Base-by-base conservation (phyloP, 208 protist species). In the Crithidia sp. region DNA sequence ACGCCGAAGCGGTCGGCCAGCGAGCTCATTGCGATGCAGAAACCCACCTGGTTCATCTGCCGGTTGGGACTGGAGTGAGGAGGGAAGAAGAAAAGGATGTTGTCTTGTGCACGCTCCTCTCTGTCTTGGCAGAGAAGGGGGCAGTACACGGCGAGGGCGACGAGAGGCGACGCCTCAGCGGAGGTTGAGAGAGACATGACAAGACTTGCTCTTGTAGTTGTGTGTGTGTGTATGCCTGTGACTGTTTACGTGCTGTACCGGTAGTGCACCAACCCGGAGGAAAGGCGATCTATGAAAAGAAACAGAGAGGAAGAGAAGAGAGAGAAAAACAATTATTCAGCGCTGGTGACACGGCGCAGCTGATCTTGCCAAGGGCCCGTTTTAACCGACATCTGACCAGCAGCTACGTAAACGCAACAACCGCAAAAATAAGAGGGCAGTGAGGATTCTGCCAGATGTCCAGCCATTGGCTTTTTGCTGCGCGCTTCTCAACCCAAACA, bases 11-110 rank as follows among this genome's bases (percentile, higher is more conserved):
- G 79, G 59, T 59, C 71, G 69, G 37, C 67, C 12, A 93, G 55
- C 36, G 74, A 88, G 16, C 69, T 71, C 40, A 82, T 66, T 14
- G 84, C 87, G 19, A 91, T 91, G 63, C 84, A 90, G 59, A 93
- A 90, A 44, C 90, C 90, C 53, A 93, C 83, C 2, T 87, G 84
- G 54, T 90, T 91, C 76, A 92, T 85, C 66, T 90, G 78, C 17
- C n/a, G 40, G 63, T 87, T 87, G 7, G 61, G 6, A 40, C 60
- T 41, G 36, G 79, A 70, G 59, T 79, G 62, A 0, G 43, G 5
- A 16, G 90, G 86, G 55, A 84, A 81, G 72, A 86, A 93, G 71
- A 82, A 93, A 52, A 95, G 75, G 52, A 92, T 84, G 61, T 90
- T 91, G 63, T 95, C 87, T 57, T 79, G 74, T 19, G 81, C 83